Conservation (phyloP, 495 filamentous ascomycete genomes). For the Annulohypoxylon stygium region DNA sequence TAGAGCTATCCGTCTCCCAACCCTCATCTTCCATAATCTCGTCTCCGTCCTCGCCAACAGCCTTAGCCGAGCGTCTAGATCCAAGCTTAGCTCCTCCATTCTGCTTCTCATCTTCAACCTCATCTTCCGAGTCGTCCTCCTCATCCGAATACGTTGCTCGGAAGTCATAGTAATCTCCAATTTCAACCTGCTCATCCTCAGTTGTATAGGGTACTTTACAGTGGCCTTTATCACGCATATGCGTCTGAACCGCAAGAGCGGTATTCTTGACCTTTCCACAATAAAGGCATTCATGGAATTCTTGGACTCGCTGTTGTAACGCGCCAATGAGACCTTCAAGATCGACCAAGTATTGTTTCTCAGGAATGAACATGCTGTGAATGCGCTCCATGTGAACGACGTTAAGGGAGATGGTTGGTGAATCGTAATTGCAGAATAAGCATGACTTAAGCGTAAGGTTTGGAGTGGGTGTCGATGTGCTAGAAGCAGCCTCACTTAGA, state of each 20-base stretch:
- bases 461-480: constrained; percentile 52
- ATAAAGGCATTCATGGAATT: constrained; percentile 80
- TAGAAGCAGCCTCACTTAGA: constrained; percentile 52
- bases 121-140: constrained; percentile 71
- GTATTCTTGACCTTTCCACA: constrained; percentile 84
- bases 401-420: constrained; percentile 78
- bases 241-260: constrained; percentile 81
- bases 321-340: constrained; percentile 82
- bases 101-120: constrained; percentile 62
- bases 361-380: constrained; percentile 97
- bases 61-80: constrained; percentile 62
- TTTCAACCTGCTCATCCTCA: constrained; percentile 90
- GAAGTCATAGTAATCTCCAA: constrained; percentile 99
- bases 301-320: constrained; percentile 79
- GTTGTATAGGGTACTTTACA: constrained; percentile 94
- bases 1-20: constrained; percentile 94
- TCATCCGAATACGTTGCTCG: constrained; percentile 89
- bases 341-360: constrained; percentile 83
- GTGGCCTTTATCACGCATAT: constrained; percentile 97
- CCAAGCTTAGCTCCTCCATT: constrained; percentile 72
- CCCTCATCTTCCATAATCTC: constrained; percentile 72
- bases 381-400: constrained; percentile 88
- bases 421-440: constrained; percentile 89
- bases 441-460: constrained; percentile 72
- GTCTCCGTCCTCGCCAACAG: constrained; percentile 61